Base-by-base conservation (phyloP, 768 basidiomycete species). In the Chalciporus chontae region DNA sequence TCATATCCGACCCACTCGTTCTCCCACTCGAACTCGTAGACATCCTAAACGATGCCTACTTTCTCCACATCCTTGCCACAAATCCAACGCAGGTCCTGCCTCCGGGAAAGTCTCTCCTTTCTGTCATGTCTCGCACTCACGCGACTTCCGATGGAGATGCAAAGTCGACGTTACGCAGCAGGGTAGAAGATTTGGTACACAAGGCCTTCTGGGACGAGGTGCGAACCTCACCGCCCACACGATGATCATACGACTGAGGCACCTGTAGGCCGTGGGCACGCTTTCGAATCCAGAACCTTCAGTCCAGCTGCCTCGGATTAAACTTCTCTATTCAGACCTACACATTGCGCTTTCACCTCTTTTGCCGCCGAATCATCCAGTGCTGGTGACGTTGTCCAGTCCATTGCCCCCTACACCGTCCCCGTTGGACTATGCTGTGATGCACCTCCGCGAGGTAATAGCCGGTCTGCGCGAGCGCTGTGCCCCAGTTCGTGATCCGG, bases 191-290 rank as follows among this genome's bases (percentile, higher is more conserved):
- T 48, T 52, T 73, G 7, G 76, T 79, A 11, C 83, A 85, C 61
- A 71, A 69, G 43, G 85, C 83, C 4, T 90, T 90, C 62, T 90
- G 87, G 87, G 79, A 82, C 37, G 78, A 85, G 75, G 87, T 87
- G 57, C 60, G 75, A 57, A 36, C 57, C 47, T 40, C 36, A 4
- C 50, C 50, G 37, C 45, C 55, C 41, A 10, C 43, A 42, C 38
- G 27, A 47, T 49, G 38, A 8, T 41, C 37, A 26, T 41, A 44
- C 14, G 39, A 39, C 59, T 71, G 55, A 67, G 51, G 44, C 58
- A 51, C 43, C 38, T 24, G 34, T 58, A 89, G 87, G 85, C 79
- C 2, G 54, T 76, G 9, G 71, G 77, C 48, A 62, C 75, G 1
- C 72, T 90, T 7, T 82, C 83, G 3, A 77, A 77, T 23, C 72